Evolutionary conservation across 331 rosid genomes (phyloP), one percentile per base, ranked within the genome.

Genomic region (Spiraea crenata): DNA sequence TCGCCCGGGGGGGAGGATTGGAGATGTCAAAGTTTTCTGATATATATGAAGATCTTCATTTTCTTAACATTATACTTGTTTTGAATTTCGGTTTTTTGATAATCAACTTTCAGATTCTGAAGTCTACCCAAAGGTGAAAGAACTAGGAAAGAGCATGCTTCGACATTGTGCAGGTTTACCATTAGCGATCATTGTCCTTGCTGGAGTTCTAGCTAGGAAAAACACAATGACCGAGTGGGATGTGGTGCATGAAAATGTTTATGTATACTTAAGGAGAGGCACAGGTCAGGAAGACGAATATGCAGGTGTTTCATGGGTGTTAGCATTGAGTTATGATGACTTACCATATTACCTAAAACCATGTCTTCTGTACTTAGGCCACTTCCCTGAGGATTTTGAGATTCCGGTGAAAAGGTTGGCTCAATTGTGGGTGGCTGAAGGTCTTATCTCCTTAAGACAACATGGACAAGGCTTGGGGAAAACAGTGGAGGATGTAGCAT

Each of bases 331-430:
- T 63, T 85, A 82, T 51, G 65, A 75, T 46, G 84, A 80, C 44
- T 70, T 85, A 80, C 85, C 90, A 58, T 50, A 79, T 34, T 75
- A 77, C 49, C 64, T 85, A 5, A 85, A 78, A 31, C 82, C 85
- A 2, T 83, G 85, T 51, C 83, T 85, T 74, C 84, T 85, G 34
- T 80, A 83, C 65, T 71, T 83, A 39, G 85, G 87, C 48, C 84
- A 83, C 35, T 85, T 83, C 51, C 85, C 85, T 2, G 76, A 74
- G 38, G 90, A 71, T 10, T 41, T 73, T 63, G 73, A 75, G 67
- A 78, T 85, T 45, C 77, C 77, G 54, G 76, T 76, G 0, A 70
- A 82, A 39, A 80, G 57, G 65, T 67, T 85, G 80, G 67, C 73
- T 51, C 55, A 74, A 34, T 50, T 85, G 4, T 83, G 87, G 90